Evolutionary conservation across 768 basidiomycete species (phyloP).

Genomic region (Lyophyllum decastes): DNA sequence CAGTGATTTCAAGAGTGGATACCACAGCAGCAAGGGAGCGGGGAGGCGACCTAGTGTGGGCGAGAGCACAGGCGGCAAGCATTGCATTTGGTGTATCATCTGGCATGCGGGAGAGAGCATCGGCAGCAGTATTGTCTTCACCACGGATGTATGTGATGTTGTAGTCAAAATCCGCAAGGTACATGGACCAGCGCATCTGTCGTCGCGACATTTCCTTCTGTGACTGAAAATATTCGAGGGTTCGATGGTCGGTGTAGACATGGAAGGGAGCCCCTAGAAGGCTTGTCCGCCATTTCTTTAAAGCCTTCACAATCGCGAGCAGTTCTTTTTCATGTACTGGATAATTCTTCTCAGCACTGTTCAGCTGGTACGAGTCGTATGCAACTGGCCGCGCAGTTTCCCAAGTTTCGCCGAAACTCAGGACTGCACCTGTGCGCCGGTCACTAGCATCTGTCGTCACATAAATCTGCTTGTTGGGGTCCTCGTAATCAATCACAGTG

Average conservation of each 20-base stretch:
- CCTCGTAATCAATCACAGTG: conserved; percentile 17
- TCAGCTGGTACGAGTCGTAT: conserved; percentile 4
- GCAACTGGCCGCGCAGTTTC: conserved; percentile 6
- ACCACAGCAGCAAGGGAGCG: not conserved
- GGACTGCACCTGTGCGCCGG: not conserved
- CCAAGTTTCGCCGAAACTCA: conserved; percentile 3
- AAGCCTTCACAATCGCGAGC: conserved; percentile 32
- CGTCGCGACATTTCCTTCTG: conserved; percentile 15
- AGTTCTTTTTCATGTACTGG: conserved; percentile 24
- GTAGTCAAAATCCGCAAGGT: conserved; percentile 33
- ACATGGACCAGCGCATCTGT: conserved; percentile 37
- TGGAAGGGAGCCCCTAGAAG: too few species aligned
- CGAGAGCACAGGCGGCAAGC: conserved; percentile 5
- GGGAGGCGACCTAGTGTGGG: not conserved
- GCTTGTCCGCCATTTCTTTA: conserved; percentile 27
- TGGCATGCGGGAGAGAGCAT: conserved; percentile 31
- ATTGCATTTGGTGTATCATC: not conserved
- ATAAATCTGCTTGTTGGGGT: conserved; percentile 18
- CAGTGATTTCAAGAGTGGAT: not conserved
- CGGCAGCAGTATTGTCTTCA: conserved; percentile 30
- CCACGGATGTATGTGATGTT: conserved; percentile 33
- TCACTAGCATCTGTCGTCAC: conserved; percentile 30
- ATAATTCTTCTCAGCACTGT: conserved; percentile 20
- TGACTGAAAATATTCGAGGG: conserved; percentile 25
- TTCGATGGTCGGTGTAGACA: too few species aligned